Evolutionary conservation across 257 asterid genomes (phyloP), one percentile per base, ranked within the genome.

Genomic region (Vinca minor): DNA sequence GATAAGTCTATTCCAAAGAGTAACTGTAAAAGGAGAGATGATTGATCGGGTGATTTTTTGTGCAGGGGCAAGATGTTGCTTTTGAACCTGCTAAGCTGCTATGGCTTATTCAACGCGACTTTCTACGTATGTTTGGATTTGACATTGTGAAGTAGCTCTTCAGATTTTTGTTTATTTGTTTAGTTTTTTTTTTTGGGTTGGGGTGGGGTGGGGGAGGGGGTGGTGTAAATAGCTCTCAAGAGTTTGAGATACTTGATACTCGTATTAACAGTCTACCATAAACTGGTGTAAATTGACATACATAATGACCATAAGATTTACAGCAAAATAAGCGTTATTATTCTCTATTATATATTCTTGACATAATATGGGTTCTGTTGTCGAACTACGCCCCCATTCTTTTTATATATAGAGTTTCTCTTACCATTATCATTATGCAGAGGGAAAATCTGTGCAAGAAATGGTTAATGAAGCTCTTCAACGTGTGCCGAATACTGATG

Each of bases 71-170:
- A 79, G 99, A 84, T 74, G 88, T 93, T 76, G 97, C 97, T 48
- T 93, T 93, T 70, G 95, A 85, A 78, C 97, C 97, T 36, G 97
- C 99, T 54, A 93, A 89, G 77, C 87, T 93, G 64, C 81, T 93
- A 65, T 93, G 99, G 99, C 80, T 93, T 74, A 93, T 93, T 78
- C 99, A 93, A 78, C 97, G 97, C 65, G 99, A 93, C 77, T 93
- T 93, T 73, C 84, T 89, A 65, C 96, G 99, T 93, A 79, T 76
- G 98, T 80, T 57, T 56, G 10, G 10, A 41, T 23, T 38, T 65
- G 69, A 64, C 26, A 20, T 56, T 13, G 14, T n/a, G n/a, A n/a
- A n/a, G n/a, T n/a, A n/a, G n/a, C n/a, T n/a, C n/a, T n/a, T n/a
- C n/a, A n/a, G n/a, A n/a, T n/a, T n/a, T n/a, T n/a, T n/a, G n/a